phyloP scores from a whole-genome alignment of 78 protist species.

The Dictyostelium firmibasis region DNA sequence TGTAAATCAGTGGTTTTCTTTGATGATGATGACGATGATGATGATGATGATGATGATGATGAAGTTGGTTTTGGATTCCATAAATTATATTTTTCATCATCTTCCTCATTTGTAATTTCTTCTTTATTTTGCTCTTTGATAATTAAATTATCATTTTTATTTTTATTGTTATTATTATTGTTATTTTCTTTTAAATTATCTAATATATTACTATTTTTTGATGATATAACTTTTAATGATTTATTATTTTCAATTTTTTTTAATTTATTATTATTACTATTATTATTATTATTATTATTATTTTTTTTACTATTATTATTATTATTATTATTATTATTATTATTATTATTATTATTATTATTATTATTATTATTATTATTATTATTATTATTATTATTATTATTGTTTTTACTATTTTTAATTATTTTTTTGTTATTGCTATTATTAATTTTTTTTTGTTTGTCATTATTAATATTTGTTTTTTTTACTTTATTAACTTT shows the following conservation, averaged over 20 bases:
- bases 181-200: not conserved
- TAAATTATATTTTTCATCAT: constrained; percentile 21
- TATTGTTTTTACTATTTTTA: not conserved
- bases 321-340: not conserved
- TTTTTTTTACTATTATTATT: not conserved
- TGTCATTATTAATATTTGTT: not conserved
- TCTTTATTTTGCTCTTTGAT: not conserved
- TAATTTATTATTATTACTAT: not conserved
- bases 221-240: not conserved
- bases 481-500: not conserved
- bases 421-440: not conserved
- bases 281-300: not conserved
- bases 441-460: not conserved
- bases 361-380: not conserved
- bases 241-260: not conserved
- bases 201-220: not conserved
- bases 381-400: not conserved
- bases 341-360: not conserved
- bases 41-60: not conserved
- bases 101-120: not conserved
- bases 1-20: not conserved
- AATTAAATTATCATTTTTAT: not conserved
- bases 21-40: not conserved
- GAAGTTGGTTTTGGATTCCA: constrained; percentile 52
- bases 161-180: not conserved